Evolutionary conservation across 306 rosid species (phyloP).

Genomic region (Inga oerstediana): DNA sequence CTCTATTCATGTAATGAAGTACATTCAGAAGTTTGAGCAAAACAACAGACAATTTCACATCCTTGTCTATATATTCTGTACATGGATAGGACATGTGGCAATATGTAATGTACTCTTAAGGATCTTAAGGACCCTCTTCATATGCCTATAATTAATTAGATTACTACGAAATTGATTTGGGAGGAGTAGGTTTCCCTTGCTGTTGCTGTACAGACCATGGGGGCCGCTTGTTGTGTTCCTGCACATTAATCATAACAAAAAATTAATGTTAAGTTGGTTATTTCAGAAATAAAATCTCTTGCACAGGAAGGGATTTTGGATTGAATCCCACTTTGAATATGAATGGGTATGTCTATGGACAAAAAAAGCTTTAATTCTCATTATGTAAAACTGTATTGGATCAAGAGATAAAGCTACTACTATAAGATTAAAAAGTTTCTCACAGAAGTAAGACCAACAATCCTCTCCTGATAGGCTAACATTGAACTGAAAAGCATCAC

Average conservation of each 20-base stretch:
- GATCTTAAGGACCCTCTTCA: background rate
- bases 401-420: background rate
- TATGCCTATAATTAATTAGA: background rate
- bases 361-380: background rate
- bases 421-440: background rate
- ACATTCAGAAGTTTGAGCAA: background rate
- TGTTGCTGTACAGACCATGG: constrained; percentile 90
- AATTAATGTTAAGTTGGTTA: background rate
- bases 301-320: background rate
- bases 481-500: background rate
- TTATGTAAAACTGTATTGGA: background rate
- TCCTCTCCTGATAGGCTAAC: background rate
- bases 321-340: constrained; percentile 1
- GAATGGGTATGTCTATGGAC: background rate
- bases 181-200: constrained; percentile 57
- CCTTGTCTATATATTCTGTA: background rate
- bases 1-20: background rate
- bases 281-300: constrained; percentile 4
- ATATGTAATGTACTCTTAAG: constrained; percentile 3
- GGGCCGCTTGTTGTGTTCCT: constrained; percentile 78
- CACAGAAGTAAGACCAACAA: background rate
- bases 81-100: background rate
- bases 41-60: background rate
- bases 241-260: constrained; percentile 31
- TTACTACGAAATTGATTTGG: constrained; percentile 43